These are phyloP conservation scores for Aspergillus funiculosus DNA, from an alignment of 495 filamentous ascomycete genomes.

Conservation along the genomic window DNA sequence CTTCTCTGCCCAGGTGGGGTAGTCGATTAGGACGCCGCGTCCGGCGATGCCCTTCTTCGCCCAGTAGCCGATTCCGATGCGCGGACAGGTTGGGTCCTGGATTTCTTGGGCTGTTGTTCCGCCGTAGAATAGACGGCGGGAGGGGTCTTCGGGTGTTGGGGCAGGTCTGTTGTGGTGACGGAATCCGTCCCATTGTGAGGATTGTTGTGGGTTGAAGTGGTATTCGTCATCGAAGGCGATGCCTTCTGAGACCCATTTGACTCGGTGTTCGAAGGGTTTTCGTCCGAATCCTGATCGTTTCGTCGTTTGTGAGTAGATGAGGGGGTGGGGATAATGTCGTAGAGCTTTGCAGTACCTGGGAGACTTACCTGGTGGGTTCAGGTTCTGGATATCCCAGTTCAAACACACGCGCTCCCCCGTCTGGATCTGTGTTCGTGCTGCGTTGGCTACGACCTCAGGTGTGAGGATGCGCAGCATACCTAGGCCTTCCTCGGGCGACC, in stretches of 20 bases:
- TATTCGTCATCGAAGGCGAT: slow-evolving; percentile 62
- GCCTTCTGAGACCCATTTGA: slow-evolving; percentile 47
- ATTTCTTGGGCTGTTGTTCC: slow-evolving; percentile 49
- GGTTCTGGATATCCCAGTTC: slow-evolving; percentile 48
- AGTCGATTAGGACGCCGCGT: slow-evolving; percentile 52
- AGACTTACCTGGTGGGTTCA: slow-evolving; percentile 38
- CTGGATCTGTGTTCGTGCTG: slow-evolving; percentile 43
- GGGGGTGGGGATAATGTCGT: background rate
- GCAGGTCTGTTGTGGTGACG: slow-evolving; percentile 48
- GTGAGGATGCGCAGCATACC: slow-evolving; percentile 49
- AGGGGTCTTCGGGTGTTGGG: slow-evolving; percentile 30
- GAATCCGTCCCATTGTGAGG: slow-evolving; percentile 77
- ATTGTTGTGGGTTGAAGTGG: slow-evolving; percentile 68
- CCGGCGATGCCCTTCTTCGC: slow-evolving; percentile 49
- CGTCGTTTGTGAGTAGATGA: background rate
- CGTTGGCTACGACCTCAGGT: slow-evolving; percentile 42
- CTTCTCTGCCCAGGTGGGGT: slow-evolving; percentile 43
- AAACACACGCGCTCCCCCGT: slow-evolving; percentile 46
- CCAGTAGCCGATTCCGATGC: slow-evolving; percentile 48
- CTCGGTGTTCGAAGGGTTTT: slow-evolving; percentile 50
- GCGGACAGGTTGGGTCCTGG: slow-evolving; percentile 43
- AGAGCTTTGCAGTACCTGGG: background rate
- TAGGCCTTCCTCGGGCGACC: slow-evolving; percentile 46
- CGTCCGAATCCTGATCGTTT: slow-evolving; percentile 44
- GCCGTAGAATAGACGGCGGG: slow-evolving; percentile 48